Evolutionary conservation across 2,329 filamentous ascomycete species (phyloP).

Genomic region (Alternaria postmessia): DNA sequence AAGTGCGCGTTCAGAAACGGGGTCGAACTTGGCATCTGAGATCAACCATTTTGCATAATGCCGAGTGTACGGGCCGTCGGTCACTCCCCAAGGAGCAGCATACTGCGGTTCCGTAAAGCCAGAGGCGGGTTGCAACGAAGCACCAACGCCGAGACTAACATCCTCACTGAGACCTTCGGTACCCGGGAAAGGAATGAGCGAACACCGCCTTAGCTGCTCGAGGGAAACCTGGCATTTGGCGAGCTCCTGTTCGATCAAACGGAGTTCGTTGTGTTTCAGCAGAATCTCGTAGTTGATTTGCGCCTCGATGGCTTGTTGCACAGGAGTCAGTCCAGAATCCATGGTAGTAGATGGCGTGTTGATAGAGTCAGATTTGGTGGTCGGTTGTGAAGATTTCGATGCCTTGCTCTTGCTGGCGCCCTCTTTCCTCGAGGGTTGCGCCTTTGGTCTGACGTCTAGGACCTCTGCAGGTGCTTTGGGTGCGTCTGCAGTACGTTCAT

Average conservation of each 20-base stretch:
- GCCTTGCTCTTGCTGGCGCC: constrained; percentile 41
- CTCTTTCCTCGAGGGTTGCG: constrained; percentile 42
- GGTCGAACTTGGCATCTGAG: constrained; percentile 84
- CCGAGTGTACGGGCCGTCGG: constrained; percentile 89
- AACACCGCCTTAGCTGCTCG: constrained; percentile 91
- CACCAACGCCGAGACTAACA: constrained; percentile 77
- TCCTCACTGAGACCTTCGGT: constrained; percentile 71
- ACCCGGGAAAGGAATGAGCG: constrained; percentile 88
- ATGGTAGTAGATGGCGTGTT: constrained; percentile 35
- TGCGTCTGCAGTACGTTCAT: constrained; percentile 24
- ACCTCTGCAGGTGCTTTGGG: constrained; percentile 30
- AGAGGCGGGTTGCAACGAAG: constrained; percentile 68
- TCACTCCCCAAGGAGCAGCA: constrained; percentile 88
- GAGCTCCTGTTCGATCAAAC: constrained; percentile 93
- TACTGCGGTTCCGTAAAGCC: constrained; percentile 75
- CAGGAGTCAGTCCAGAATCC: constrained; percentile 54
- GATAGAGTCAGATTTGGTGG: constrained; percentile 34
- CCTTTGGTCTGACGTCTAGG: constrained; percentile 38
- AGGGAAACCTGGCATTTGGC: constrained; percentile 93
- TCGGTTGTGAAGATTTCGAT: constrained; percentile 30
- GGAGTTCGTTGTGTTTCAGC: constrained; percentile 91
- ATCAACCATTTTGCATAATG: constrained; percentile 97
- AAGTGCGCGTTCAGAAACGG: constrained; percentile 50
- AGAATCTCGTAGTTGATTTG: constrained; percentile 92
- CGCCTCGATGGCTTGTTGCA: constrained; percentile 78